Percentiles rank a stretch among this genome's conserved stretches.
Evolutionary conservation across 2,329 filamentous ascomycete species (phyloP).

Genomic region (Anthostomella pinea): DNA sequence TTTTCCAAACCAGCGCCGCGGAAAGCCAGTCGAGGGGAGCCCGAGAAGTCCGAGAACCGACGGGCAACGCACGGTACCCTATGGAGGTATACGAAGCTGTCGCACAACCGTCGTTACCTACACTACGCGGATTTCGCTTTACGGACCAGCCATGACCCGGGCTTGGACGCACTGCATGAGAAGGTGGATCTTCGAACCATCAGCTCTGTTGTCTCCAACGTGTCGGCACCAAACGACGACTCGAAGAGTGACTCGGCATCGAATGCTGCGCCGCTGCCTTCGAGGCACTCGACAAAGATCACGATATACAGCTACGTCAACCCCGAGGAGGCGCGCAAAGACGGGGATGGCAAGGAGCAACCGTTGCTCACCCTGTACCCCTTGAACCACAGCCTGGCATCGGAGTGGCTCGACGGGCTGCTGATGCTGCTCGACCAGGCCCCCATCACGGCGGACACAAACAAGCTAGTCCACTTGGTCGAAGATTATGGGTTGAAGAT

Average conservation of each 20-base stretch:
- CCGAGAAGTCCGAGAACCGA: slow-evolving; percentile 34
- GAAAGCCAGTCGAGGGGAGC: slow-evolving; percentile 43
- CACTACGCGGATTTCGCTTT: slow-evolving; percentile 84
- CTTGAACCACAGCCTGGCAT: slow-evolving; percentile 75
- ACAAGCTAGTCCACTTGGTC: slow-evolving; percentile 81
- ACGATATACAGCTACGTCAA: slow-evolving; percentile 76
- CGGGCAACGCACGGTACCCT: slow-evolving; percentile 48
- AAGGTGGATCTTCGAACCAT: slow-evolving; percentile 86
- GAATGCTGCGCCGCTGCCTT: slow-evolving; percentile 23
- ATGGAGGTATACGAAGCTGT: slow-evolving; percentile 84
- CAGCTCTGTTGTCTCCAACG: slow-evolving; percentile 91
- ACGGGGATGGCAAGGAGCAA: slow-evolving; percentile 57
- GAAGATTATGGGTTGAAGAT: slow-evolving; percentile 92
- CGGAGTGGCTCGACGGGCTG: slow-evolving; percentile 94
- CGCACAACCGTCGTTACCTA: slow-evolving; percentile 84
- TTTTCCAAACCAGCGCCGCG: slow-evolving; percentile 58
- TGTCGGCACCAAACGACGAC: slow-evolving; percentile 62
- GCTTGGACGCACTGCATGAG: slow-evolving; percentile 69
- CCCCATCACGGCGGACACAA: slow-evolving; percentile 95
- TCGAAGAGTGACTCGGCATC: slow-evolving; percentile 40
- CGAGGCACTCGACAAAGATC: slow-evolving; percentile 72
- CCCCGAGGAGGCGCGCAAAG: slow-evolving; percentile 37
- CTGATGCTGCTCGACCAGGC: slow-evolving; percentile 93
- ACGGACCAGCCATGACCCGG: slow-evolving; percentile 62
- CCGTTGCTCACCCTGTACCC: slow-evolving; percentile 82